These are phyloP conservation scores for Lentinus tigrinus DNA, from an alignment of 768 basidiomycete genomes.

Conservation along the genomic window DNA sequence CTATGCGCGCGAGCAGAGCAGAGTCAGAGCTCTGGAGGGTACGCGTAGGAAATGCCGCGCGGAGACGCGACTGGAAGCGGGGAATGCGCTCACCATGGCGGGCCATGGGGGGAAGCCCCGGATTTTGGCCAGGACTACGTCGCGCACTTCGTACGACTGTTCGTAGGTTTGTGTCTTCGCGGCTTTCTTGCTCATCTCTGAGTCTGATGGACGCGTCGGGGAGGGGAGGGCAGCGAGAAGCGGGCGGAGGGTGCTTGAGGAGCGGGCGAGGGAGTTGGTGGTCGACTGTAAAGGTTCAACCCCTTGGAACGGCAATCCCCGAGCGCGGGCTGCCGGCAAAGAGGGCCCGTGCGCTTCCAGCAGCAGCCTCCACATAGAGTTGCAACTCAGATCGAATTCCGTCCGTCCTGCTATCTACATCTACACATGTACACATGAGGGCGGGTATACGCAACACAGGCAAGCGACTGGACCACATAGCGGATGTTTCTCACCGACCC, in stretches of 20 bases:
- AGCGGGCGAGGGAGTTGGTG: conserved; percentile 14
- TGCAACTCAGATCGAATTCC: conserved; percentile 18
- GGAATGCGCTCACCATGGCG: conserved; percentile 69
- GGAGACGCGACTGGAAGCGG: conserved; percentile 18
- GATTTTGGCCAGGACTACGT: conserved; percentile 89
- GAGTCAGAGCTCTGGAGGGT: conserved; percentile 3
- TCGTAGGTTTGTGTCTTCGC: conserved; percentile 36
- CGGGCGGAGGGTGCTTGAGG: conserved; percentile 1
- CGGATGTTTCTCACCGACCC: background rate
- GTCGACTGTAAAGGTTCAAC: conserved; percentile 22
- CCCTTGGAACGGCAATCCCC: conserved; percentile 21
- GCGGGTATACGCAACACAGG: background rate
- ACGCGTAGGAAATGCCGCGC: conserved; percentile 7
- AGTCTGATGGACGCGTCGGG: conserved; percentile 5
- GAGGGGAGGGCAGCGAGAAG: conserved; percentile 6
- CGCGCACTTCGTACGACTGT: conserved; percentile 60
- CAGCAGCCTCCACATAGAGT: conserved; percentile 16
- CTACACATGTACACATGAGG: background rate
- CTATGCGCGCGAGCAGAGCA: conserved; percentile 41
- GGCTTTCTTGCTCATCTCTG: conserved; percentile 53
- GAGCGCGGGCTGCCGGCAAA: conserved; percentile 16
- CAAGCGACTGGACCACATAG: background rate
- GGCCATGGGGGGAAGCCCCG: conserved; percentile 97
- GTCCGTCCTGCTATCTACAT: background rate
- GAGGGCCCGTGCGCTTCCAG: conserved; percentile 22